Base-by-base conservation (phyloP, 495 filamentous ascomycete genomes). In the Hypoxylon rickii region DNA sequence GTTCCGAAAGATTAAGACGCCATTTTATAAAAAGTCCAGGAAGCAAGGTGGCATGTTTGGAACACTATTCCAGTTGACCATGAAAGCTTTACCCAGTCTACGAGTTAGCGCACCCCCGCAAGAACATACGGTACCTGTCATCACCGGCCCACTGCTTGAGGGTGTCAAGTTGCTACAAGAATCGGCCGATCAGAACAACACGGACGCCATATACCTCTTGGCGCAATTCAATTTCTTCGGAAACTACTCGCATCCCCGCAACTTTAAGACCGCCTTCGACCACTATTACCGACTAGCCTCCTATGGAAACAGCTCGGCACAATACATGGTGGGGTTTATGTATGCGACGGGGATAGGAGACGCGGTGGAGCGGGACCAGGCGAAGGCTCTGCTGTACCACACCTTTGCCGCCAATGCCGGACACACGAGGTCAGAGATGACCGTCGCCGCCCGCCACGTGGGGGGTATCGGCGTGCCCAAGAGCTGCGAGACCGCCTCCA, bases 171-270 rank as follows among this genome's bases (percentile, higher is more conserved):
- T 93, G 38, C 77, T 99, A 47, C 81, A 89, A 63, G 76, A 83
- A 32, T 90, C 95, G 17, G 89, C 89, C 21, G 73, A 83, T 19
- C 75, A 86, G 53, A 86, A 87, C 48, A 89, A 94, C 65, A 77
- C 89, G 2, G 94, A 97, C 70, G 95, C 95, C 18, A 86, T 97
- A 40, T 96, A 87, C 67, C 76, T 96, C 13, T 76, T 99, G 13
- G 95, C 89, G 24, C 89, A 97, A 71, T 88, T 97, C 85, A 96
- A 92, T 70, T 96, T 97, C 71, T 90, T 94, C 68, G 95, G 94
- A 70, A 96, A 97, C 70, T 97, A 83, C 72, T 86, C 90, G 4
- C 81, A 97, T 69, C 92, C 94, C 2, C 81, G 86, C 47, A 85
- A 96, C 68, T 92, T 96, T 70, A 78, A 77, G 41, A 81, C 86